These are phyloP conservation scores for Umbelopsis sp. DNA, from an alignment of 192 early-diverging fungal genomes.

Conservation along the genomic window DNA sequence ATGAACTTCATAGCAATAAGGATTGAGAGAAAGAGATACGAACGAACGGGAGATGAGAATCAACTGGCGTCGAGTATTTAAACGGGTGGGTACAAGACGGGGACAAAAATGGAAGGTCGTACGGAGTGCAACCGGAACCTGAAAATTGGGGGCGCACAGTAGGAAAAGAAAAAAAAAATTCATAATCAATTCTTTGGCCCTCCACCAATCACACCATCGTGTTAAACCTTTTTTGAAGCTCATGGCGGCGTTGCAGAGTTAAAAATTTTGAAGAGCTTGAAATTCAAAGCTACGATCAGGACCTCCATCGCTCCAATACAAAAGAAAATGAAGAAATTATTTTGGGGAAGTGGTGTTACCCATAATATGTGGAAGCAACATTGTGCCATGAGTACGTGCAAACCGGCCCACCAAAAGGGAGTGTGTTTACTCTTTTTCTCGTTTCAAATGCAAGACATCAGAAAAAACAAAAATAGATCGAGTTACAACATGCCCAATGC, in stretches of 20 bases:
- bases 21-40: conserved; percentile 4
- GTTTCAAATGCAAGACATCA: conserved; percentile 22
- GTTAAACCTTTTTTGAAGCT: not conserved
- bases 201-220: not conserved
- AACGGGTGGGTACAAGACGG: conserved; percentile 39
- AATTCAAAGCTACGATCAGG: too few relatives aligned
- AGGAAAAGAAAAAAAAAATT: conserved; percentile 1
- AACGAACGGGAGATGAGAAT: conserved; percentile 14
- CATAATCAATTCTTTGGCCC: too few relatives aligned
- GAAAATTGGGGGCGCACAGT: conserved; percentile 17
- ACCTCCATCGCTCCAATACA: too few relatives aligned
- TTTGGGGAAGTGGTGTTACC: conserved; percentile 9
- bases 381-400: not conserved
- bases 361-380: conserved; percentile 14
- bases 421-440: not conserved
- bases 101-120: conserved; percentile 60
- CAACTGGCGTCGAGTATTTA: conserved; percentile 62
- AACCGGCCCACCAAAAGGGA: not conserved
- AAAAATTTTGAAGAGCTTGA: too few relatives aligned
- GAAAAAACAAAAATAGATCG: conserved; percentile 15
- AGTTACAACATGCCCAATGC: conserved; percentile 15
- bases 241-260: too few relatives aligned
- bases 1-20: conserved; percentile 24
- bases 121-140: conserved; percentile 45
- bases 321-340: not conserved